A percentile compares a stretch with the other conserved stretches of the same genome.
These are phyloP conservation scores for Leishmania major DNA, from an alignment of 208 protist genomes.

Conservation along the genomic window DNA sequence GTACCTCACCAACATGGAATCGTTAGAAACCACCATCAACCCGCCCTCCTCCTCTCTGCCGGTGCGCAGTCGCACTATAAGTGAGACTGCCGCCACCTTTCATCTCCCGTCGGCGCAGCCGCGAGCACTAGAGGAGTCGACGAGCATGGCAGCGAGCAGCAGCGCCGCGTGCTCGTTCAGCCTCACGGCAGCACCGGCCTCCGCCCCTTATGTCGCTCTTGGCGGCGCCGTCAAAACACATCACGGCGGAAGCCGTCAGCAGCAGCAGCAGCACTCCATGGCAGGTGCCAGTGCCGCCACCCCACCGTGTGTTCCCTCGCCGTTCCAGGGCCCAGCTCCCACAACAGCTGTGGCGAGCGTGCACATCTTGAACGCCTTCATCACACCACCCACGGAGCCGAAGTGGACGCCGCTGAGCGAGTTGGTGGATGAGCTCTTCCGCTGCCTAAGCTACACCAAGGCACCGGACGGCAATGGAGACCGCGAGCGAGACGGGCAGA, in stretches of 20 bases:
- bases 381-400: slow-evolving; percentile 57
- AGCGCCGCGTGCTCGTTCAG: slow-evolving; percentile 17
- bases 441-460: slow-evolving; percentile 32
- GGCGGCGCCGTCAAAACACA: background rate
- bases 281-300: background rate
- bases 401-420: slow-evolving; percentile 66
- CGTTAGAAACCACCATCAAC: background rate
- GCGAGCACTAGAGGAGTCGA: slow-evolving; percentile 5
- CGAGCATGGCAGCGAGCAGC: slow-evolving; percentile 6
- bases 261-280: background rate
- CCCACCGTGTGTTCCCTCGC: background rate
- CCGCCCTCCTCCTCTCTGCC: slow-evolving; percentile 21
- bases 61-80: slow-evolving; percentile 18
- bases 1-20: slow-evolving; percentile 12
- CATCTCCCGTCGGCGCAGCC: slow-evolving; percentile 1
- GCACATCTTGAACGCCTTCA: slow-evolving; percentile 66
- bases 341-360: slow-evolving; percentile 3
- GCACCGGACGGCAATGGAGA: slow-evolving; percentile 2
- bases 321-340: background rate
- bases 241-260: background rate
- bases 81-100: slow-evolving; percentile 10
- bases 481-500: background rate
- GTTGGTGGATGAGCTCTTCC: slow-evolving; percentile 60
- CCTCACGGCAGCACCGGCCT: background rate
- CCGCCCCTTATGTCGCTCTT: background rate